These are phyloP conservation scores for Karstenula rhodostoma DNA, from an alignment of 2,329 filamentous ascomycete genomes.

Conservation along the genomic window DNA sequence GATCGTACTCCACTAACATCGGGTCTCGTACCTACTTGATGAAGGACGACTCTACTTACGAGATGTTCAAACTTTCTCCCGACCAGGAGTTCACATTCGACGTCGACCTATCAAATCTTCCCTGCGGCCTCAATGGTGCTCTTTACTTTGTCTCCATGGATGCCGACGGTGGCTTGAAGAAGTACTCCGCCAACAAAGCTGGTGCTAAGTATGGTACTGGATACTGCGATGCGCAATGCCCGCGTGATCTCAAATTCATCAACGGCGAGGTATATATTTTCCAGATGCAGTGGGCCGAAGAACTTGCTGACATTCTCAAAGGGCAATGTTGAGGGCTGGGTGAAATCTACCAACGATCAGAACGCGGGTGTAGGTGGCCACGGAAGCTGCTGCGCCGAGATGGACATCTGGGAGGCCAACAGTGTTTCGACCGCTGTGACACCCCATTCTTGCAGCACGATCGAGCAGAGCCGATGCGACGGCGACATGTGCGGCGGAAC, in stretches of 20 bases:
- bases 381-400: slow-evolving; percentile 70
- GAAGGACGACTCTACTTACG: slow-evolving; percentile 31
- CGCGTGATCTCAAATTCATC: slow-evolving; percentile 57
- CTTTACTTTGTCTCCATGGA: slow-evolving; percentile 71
- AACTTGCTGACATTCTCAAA: slow-evolving; percentile 29
- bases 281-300: no score
- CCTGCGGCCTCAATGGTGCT: slow-evolving; percentile 65
- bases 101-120: slow-evolving; percentile 35
- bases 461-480: slow-evolving; percentile 60
- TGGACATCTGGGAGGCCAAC: slow-evolving; percentile 75
- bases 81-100: slow-evolving; percentile 39
- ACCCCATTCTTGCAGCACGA: slow-evolving; percentile 66
- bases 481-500: slow-evolving; percentile 55
- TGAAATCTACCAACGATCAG: slow-evolving; percentile 58
- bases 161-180: slow-evolving; percentile 64
- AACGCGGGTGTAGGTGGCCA: slow-evolving; percentile 61
- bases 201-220: slow-evolving; percentile 64
- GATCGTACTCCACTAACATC: slow-evolving; percentile 32
- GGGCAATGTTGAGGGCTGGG: slow-evolving; percentile 63
- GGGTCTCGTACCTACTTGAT: slow-evolving; percentile 38
- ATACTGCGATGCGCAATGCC: slow-evolving; percentile 41
- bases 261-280: slow-evolving; percentile 53
- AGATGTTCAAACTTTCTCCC: slow-evolving; percentile 31
- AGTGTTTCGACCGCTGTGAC: slow-evolving; percentile 67
- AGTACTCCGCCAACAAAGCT: slow-evolving; percentile 53